A percentile compares a stretch with the other conserved stretches of the same genome.
Evolutionary conservation across 345 rosid species (phyloP).

Genomic region (Rubroshorea leprosula): DNA sequence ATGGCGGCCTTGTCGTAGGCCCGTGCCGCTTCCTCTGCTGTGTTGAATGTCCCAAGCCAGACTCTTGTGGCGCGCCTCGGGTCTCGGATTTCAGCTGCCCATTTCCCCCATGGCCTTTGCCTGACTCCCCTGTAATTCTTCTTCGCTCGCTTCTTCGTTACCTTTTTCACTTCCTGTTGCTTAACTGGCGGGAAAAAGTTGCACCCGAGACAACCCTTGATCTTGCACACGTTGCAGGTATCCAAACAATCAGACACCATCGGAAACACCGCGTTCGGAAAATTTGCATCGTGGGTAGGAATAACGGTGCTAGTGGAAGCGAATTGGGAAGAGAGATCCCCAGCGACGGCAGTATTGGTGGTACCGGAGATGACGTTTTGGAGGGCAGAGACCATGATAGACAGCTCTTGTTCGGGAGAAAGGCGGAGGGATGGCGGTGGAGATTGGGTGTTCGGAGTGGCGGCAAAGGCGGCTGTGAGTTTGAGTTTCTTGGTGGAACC

Average conservation of each 20-base stretch:
- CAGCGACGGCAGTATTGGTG: slow-evolving; percentile 1
- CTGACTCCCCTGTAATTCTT: slow-evolving; percentile 93
- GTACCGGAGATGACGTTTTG: slow-evolving; percentile 28
- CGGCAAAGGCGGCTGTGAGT: not conserved
- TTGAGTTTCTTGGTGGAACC: slow-evolving; percentile 25
- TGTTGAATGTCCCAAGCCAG: slow-evolving; percentile 91
- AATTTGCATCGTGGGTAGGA: too few relatives aligned
- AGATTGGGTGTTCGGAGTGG: not conserved
- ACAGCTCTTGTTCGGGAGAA: slow-evolving; percentile 52
- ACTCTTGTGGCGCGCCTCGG: slow-evolving; percentile 72
- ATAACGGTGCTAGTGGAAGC: slow-evolving; percentile 15
- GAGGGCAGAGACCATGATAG: slow-evolving; percentile 53
- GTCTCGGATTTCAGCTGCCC: slow-evolving; percentile 97
- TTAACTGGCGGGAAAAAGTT: slow-evolving; percentile 60
- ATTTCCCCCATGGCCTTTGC: slow-evolving; percentile 98
- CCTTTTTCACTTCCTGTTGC: not conserved
- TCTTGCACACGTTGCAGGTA: slow-evolving; percentile 57
- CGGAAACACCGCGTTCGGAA: slow-evolving; percentile 4
- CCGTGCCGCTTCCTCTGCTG: slow-evolving; percentile 88
- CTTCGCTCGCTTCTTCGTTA: slow-evolving; percentile 27
- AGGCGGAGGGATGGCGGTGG: slow-evolving; percentile 18
- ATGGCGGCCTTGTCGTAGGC: slow-evolving; percentile 85
- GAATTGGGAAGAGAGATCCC: not conserved
- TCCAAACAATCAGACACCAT: slow-evolving; percentile 30
- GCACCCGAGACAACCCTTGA: slow-evolving; percentile 74